phyloP scores from a whole-genome alignment of 2,329 filamentous ascomycete genomes.

The Gaeumannomyces sp. region DNA sequence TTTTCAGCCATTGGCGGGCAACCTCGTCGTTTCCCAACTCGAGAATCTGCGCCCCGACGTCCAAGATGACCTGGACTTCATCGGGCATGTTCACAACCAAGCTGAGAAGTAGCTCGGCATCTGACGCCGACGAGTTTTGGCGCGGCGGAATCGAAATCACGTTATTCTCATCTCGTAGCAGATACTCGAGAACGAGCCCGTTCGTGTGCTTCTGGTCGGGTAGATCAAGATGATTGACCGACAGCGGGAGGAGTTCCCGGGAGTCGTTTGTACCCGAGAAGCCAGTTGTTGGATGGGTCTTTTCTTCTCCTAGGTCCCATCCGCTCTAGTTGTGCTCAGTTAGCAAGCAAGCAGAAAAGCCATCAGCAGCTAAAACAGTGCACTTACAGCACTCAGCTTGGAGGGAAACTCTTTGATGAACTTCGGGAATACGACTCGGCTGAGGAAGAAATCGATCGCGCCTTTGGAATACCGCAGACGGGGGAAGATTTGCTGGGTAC shows the following conservation, averaged over 20 bases:
- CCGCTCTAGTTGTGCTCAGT: constrained; percentile 32
- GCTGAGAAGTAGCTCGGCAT: constrained; percentile 37
- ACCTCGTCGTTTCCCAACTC: constrained; percentile 54
- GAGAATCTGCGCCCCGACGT: constrained; percentile 65
- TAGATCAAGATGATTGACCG: constrained; percentile 50
- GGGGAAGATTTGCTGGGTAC: constrained; percentile 43
- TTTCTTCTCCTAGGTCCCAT: constrained; percentile 55
- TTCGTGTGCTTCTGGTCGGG: constrained; percentile 56
- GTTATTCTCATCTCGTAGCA: constrained; percentile 42
- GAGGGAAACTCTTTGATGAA: constrained; percentile 56
- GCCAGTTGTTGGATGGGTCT: constrained; percentile 47
- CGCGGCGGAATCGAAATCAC: constrained; percentile 35
- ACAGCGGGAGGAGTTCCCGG: constrained; percentile 48
- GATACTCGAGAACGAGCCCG: constrained; percentile 53
- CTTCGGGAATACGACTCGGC: constrained; percentile 51
- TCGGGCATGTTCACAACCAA: constrained; percentile 33
- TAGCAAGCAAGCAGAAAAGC: not conserved
- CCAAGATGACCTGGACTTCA: constrained; percentile 54
- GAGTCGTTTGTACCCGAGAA: constrained; percentile 69
- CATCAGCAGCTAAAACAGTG: too few species aligned
- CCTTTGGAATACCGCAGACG: constrained; percentile 44
- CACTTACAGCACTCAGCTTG: constrained; percentile 50
- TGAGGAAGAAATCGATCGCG: constrained; percentile 58
- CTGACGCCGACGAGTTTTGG: constrained; percentile 20
- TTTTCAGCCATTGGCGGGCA: constrained; percentile 46